These are phyloP conservation scores for Fusarium tupiense DNA, from an alignment of 2,329 filamentous ascomycete genomes.

Conservation along the genomic window DNA sequence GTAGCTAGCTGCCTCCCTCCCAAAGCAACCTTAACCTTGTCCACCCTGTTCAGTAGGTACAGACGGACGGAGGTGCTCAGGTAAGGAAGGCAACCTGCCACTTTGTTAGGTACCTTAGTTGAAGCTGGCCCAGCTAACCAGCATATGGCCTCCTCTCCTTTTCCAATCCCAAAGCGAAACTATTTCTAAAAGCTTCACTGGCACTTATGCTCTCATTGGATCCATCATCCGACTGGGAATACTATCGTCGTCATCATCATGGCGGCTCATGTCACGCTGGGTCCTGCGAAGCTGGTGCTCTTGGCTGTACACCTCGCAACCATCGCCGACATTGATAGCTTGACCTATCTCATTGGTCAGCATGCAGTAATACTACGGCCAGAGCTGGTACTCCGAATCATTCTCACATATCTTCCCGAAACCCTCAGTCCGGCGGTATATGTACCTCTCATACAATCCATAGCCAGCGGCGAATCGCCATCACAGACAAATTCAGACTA, in stretches of 20 bases:
- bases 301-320: conserved; percentile 77
- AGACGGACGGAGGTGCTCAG: background rate
- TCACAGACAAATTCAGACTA: conserved; percentile 50
- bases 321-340: conserved; percentile 69
- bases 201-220: background rate
- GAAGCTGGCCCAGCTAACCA: background rate
- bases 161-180: background rate
- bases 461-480: conserved; percentile 60
- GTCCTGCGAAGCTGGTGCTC: conserved; percentile 75
- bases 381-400: conserved; percentile 74
- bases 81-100: conserved; percentile 10
- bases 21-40: background rate
- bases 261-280: conserved; percentile 54
- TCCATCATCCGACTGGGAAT: background rate
- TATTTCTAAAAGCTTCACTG: background rate
- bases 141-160: conserved; percentile 3
- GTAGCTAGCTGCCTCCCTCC: conserved; percentile 3
- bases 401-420: conserved; percentile 83
- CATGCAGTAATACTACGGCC: conserved; percentile 68
- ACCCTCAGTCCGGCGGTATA: conserved; percentile 71
- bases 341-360: conserved; percentile 68
- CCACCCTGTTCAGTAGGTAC: background rate
- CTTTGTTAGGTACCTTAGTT: conserved; percentile 21
- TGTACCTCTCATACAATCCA: conserved; percentile 66
- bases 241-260: conserved; percentile 23